A percentile compares a stretch with the other conserved stretches of the same genome.
Conservation (phyloP, 2,329 filamentous ascomycete species). For the Scortechinia acanthostroma region DNA sequence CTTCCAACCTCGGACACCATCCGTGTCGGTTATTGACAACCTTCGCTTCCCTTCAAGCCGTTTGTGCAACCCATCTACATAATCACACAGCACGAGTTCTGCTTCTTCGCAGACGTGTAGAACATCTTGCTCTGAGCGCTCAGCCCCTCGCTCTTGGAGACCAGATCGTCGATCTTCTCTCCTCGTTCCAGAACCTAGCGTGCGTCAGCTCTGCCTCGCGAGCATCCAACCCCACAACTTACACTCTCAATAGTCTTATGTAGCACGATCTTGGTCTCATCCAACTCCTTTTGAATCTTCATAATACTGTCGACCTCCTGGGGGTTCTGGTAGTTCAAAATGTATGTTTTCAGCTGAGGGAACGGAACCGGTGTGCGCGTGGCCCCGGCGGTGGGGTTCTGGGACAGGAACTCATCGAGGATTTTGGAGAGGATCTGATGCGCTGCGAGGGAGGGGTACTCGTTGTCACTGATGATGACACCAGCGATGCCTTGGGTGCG, state of each 20-base stretch:
- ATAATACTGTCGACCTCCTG: slow-evolving; percentile 83
- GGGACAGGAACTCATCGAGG: slow-evolving; percentile 76
- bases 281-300: slow-evolving; percentile 92
- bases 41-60: too few species aligned
- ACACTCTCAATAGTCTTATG: slow-evolving; percentile 93
- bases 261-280: slow-evolving; percentile 93
- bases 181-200: slow-evolving; percentile 64
- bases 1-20: too few species aligned
- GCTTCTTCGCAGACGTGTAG: slow-evolving; percentile 79
- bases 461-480: slow-evolving; percentile 71
- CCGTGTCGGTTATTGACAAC: too few species aligned
- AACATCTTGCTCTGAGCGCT: slow-evolving; percentile 96
- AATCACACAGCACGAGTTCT: slow-evolving; percentile 69
- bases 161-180: slow-evolving; percentile 92
- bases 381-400: slow-evolving; percentile 67
- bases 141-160: slow-evolving; percentile 85
- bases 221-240: slow-evolving; percentile 4
- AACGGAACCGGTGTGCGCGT: slow-evolving; percentile 49
- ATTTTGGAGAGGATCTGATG: slow-evolving; percentile 83
- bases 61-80: too few species aligned
- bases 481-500: slow-evolving; percentile 69
- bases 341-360: slow-evolving; percentile 73
- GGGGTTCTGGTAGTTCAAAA: slow-evolving; percentile 73
- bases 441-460: slow-evolving; percentile 72
- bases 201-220: background rate